Base-by-base conservation (phyloP, 2,329 filamentous ascomycete species). In the Cercospora sp. region DNA sequence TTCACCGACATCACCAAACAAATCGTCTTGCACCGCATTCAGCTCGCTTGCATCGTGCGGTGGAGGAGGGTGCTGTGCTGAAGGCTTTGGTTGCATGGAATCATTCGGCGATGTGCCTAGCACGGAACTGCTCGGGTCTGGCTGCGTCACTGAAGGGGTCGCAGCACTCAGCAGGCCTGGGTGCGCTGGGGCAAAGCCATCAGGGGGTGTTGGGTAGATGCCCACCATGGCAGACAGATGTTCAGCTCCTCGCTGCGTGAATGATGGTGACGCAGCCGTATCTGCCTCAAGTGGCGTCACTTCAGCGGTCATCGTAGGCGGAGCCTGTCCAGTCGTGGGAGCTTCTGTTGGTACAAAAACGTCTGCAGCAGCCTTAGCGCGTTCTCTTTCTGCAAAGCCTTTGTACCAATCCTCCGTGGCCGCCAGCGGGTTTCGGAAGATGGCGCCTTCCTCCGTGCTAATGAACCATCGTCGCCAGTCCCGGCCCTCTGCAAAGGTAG, bases 201-300 rank as follows among this genome's bases (percentile, higher is more conserved):
- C 90, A 10, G 90, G 90, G 1, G 90, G 90, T 5, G 90, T 92
- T 8, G 89, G 90, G 75, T 92, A 92, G 79, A 92, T 87, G 1
- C 86, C 84, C 51, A 86, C 85, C 26, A 75, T 69, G 8, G 72
- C 71, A 18, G 71, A 68, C 58, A 75, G 73, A 60, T 77, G 75
- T 18, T 72, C 86, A 81, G 69, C 86, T 31, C 66, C 60, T 18
- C 75, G 69, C 59, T 76, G 74, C 12, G 65, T 70, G 85, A 80
- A 80, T 10, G 74, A 72, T n/a, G 76, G 73, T 9, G 75, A 75
- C 1, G 70, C 72, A n/a, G 66, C 61, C 31, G 26, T 55, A 9
- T 64, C 51, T 33, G 51, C 33, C 10, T 57, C 48, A 12, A 20
- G 16, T 23, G 62, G 13, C 6, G 58, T 33, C 36, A 53, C 64